Base-by-base conservation (phyloP, 83 land plant genomes). In the Picea abies region DNA sequence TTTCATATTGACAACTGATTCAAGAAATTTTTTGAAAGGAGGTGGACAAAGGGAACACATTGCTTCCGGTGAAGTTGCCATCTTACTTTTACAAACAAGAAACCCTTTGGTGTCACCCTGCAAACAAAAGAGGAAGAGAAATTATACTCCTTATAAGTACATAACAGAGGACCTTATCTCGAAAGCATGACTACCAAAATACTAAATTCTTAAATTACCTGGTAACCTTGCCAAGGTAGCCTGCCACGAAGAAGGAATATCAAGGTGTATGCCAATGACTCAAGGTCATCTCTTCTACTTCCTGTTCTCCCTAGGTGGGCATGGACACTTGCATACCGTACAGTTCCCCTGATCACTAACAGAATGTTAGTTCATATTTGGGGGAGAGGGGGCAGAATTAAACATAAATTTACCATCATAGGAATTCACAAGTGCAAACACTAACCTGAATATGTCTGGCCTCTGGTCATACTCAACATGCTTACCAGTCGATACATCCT, bases 401-500 rank as follows among this genome's bases (percentile, higher is more conserved):
- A 25, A 26, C 14, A 9, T 65, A 87, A 63, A 32, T 16, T 29
- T 71, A 44, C 25, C 85, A 12, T 12, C 26, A 76, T 41, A 58
- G 32, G 25, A 83, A 64, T 88, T 80, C 85, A 62, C 64, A 60
- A 67, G 10, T 63, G 15, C n/a, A 14, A 15, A 22, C n/a, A 73
- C 41, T 72, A 32, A 90, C 98, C 98, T 89, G 84, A 95, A 95
- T 32, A 94, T 92, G 84, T 95, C 96, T 63, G 98, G 96, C 60
- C 98, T 93, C 65, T 95, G 98, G 78, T 95, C 98, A 87, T 95
- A 95, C n/a, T 95, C 98, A 39, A 95, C 98, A 91, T 95, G 98
- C 81, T 83, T 86, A 37, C 96, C 92, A 72, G 77, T 93, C 10
- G 87, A n/a, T 12, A 70, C 64, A 80, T 95, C 98, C 83, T 81